Evolutionary conservation across 2,329 filamentous ascomycete genomes (phyloP), one percentile per base, ranked within the genome.

Genomic region (Epichloe gansuensis): DNA sequence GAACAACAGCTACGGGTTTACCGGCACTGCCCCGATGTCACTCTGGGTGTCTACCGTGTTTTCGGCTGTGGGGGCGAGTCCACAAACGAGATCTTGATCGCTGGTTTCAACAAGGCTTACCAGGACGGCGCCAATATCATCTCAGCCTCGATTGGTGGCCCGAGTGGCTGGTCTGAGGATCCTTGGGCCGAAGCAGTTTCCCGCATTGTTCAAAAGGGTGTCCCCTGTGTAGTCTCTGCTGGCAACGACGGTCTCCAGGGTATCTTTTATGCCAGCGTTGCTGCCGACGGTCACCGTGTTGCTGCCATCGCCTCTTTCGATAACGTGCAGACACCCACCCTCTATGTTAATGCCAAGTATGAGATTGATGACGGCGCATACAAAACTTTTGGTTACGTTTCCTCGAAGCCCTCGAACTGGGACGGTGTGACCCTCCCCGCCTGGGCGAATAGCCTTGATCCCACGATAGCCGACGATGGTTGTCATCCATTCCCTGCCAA

Each of bases 81-180:
- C n/a, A 62, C 65, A 13, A 76, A 77, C 58, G 81, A 83, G 54
- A 67, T 83, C 8, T 63, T 85, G 50, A 79, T 83, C 44, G 72
- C 73, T 8, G 78, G 80, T 1, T 82, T 77, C 61, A 75, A 78
- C 65, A 73, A 72, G 59, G 82, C 82, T 0, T 82, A 75, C 57
- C 74, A 83, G 60, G 79, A 74, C n/a, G 78, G 77, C 37, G 74
- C 74, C 38, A 68, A 81, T 58, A 75, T 81, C 56, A 80, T 81
- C 60, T 78, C 75, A 1, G 71, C 75, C 1, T 79, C 76, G 3
- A 73, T 81, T 44, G 76, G 77, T n/a, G 70, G 70, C 0, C 59
- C 71, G 0, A 71, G 68, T 0, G 78, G 78, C 12, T 81, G 76
- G 76, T 67, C 70, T 2, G 73, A 77, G 55, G 72, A 76, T 13